A percentile compares a stretch with the other conserved stretches of the same genome.
Conservation (phyloP, 75 land plant species). For the Cunninghamia lanceolata region DNA sequence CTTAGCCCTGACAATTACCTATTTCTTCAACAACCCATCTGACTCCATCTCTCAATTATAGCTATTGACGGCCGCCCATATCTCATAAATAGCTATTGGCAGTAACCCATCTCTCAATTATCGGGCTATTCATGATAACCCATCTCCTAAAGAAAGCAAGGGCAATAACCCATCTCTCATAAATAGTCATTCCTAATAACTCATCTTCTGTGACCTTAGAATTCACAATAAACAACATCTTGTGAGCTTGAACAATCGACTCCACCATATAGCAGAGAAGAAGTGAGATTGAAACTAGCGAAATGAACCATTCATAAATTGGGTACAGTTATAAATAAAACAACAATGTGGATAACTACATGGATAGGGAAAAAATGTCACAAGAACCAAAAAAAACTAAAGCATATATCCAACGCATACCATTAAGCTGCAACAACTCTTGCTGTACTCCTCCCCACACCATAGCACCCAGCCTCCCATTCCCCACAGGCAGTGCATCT, state of each 20-base stretch:
- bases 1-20: too few relatives aligned
- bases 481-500: constrained; percentile 92
- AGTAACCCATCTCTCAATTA: not conserved
- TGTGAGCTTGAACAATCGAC: too few relatives aligned
- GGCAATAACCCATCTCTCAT: not conserved
- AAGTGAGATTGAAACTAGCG: not conserved
- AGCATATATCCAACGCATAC: constrained; percentile 22
- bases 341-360: too few relatives aligned
- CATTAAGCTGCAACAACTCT: constrained; percentile 86
- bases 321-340: not conserved
- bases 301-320: not conserved
- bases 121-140: not conserved
- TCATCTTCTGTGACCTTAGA: not conserved
- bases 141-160: not conserved
- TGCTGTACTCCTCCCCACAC: constrained; percentile 73
- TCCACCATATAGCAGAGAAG: not conserved
- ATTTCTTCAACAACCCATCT: too few relatives aligned
- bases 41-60: too few relatives aligned
- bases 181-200: not conserved
- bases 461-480: constrained; percentile 94
- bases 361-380: too few relatives aligned
- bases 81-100: not conserved
- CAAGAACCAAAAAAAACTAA: not conserved
- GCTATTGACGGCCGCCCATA: not conserved
- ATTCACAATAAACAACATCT: not conserved